Evolutionary conservation across 2,329 filamentous ascomycete species (phyloP).

Genomic region (Neodidymelliopsis sp.): DNA sequence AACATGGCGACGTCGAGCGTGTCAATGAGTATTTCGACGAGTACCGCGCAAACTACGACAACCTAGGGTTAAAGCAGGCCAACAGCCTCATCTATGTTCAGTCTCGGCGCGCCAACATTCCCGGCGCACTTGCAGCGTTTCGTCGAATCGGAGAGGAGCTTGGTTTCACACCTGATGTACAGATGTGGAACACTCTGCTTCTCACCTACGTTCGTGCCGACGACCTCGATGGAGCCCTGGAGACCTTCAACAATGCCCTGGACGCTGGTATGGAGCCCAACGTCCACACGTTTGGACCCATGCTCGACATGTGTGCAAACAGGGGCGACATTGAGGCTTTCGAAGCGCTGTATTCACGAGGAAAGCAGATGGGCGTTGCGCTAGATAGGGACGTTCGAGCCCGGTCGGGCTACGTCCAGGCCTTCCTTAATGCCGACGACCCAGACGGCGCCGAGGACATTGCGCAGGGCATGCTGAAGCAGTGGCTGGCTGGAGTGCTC

Average conservation of each 20-base stretch:
- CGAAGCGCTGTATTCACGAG: slow-evolving; percentile 69
- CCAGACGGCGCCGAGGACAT: slow-evolving; percentile 53
- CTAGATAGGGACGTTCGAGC: slow-evolving; percentile 33
- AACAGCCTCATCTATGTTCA: slow-evolving; percentile 70
- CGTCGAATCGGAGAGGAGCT: slow-evolving; percentile 65
- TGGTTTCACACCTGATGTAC: slow-evolving; percentile 62
- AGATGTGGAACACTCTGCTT: slow-evolving; percentile 80
- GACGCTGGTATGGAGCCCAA: slow-evolving; percentile 62
- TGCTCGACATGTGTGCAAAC: slow-evolving; percentile 75
- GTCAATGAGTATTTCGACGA: slow-evolving; percentile 47
- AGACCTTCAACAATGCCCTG: slow-evolving; percentile 68
- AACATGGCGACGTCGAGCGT: slow-evolving; percentile 40
- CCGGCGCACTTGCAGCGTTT: slow-evolving; percentile 67
- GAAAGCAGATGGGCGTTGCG: slow-evolving; percentile 55
- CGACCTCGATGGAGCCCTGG: slow-evolving; percentile 71
- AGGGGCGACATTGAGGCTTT: slow-evolving; percentile 77
- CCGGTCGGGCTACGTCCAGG: slow-evolving; percentile 65
- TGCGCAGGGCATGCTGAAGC: slow-evolving; percentile 67
- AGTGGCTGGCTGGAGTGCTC: slow-evolving; percentile 44
- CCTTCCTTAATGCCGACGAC: slow-evolving; percentile 60
- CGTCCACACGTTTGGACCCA: slow-evolving; percentile 70
- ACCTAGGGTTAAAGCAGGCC: slow-evolving; percentile 24
- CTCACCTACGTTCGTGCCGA: slow-evolving; percentile 71
- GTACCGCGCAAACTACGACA: slow-evolving; percentile 20
- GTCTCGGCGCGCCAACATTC: slow-evolving; percentile 71